A percentile compares a stretch with the other conserved stretches of the same genome.
Evolutionary conservation across 2,329 filamentous ascomycete genomes (phyloP).

Genomic region (Venturia aucupariae): DNA sequence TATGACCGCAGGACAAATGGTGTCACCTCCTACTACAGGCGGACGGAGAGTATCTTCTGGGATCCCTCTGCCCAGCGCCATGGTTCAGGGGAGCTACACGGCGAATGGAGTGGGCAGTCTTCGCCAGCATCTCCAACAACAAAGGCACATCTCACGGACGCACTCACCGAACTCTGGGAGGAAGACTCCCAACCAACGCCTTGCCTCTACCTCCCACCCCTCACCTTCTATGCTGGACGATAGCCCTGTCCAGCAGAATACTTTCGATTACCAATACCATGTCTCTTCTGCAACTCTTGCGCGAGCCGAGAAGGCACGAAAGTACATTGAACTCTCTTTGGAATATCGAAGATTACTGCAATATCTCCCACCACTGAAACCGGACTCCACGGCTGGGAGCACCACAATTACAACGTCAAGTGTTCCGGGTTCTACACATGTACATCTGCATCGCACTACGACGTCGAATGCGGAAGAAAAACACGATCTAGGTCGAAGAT

Average conservation of each 20-base stretch:
- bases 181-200: conserved; percentile 23
- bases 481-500: conserved; percentile 54
- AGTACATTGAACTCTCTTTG: conserved; percentile 74
- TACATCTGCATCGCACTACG: conserved; percentile 25
- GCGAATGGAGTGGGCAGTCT: conserved; percentile 45
- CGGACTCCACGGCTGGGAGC: conserved; percentile 34
- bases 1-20: conserved; percentile 47
- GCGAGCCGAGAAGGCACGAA: conserved; percentile 74
- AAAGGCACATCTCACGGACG: conserved; percentile 53
- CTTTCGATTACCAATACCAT: conserved; percentile 46
- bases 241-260: conserved; percentile 20
- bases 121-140: conserved; percentile 61
- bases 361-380: conserved; percentile 63
- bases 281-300: conserved; percentile 74
- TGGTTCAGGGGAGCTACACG: conserved; percentile 29
- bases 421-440: conserved; percentile 32
- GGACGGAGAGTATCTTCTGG: conserved; percentile 38
- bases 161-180: conserved; percentile 46
- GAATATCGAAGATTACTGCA: conserved; percentile 78
- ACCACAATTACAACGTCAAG: conserved; percentile 30
- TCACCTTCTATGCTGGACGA: conserved; percentile 17
- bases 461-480: conserved; percentile 27
- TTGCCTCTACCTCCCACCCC: conserved; percentile 19
- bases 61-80: conserved; percentile 22
- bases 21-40: conserved; percentile 42